Percentiles rank a stretch among this genome's conserved stretches.
Evolutionary conservation across 148 eudicot genomes (phyloP).

Genomic region (Spergularia bocconei): DNA sequence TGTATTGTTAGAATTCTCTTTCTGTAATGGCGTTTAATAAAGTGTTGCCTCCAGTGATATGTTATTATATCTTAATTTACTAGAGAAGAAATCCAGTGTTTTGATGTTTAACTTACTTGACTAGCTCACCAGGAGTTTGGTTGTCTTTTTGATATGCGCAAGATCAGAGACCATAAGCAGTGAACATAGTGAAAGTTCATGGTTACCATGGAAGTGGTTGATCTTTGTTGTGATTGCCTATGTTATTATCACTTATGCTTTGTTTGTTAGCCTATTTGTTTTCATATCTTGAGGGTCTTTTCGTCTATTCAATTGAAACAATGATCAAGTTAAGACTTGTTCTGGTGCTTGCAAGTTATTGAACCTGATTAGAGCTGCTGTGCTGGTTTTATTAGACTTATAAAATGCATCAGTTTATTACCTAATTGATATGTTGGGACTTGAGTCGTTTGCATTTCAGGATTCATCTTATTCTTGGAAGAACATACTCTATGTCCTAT

Average conservation of each 20-base stretch:
- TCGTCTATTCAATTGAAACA: too few species aligned
- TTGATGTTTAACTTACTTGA: not conserved
- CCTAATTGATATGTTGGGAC: too few species aligned
- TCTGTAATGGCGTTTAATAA: not conserved
- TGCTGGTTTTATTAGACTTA: not conserved
- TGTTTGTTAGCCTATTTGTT: too few species aligned
- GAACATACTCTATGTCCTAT: not conserved
- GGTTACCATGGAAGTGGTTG: not conserved
- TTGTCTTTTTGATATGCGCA: not conserved
- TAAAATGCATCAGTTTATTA: too few species aligned
- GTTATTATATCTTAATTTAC: not conserved
- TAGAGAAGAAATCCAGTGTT: not conserved
- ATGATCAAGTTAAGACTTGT: not conserved
- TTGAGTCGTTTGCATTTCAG: not conserved
- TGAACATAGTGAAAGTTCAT: not conserved
- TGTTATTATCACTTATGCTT: not conserved
- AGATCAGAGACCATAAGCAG: not conserved
- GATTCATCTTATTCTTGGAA: not conserved
- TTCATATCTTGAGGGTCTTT: not conserved
- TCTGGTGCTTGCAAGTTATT: not conserved
- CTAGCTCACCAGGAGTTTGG: not conserved
- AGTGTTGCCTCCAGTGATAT: not conserved
- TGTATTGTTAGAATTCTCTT: not conserved
- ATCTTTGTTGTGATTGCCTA: not conserved
- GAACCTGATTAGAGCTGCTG: not conserved